These are phyloP conservation scores for Dissophora globulifera DNA, from an alignment of 192 early-diverging fungal species.

Conservation along the genomic window DNA sequence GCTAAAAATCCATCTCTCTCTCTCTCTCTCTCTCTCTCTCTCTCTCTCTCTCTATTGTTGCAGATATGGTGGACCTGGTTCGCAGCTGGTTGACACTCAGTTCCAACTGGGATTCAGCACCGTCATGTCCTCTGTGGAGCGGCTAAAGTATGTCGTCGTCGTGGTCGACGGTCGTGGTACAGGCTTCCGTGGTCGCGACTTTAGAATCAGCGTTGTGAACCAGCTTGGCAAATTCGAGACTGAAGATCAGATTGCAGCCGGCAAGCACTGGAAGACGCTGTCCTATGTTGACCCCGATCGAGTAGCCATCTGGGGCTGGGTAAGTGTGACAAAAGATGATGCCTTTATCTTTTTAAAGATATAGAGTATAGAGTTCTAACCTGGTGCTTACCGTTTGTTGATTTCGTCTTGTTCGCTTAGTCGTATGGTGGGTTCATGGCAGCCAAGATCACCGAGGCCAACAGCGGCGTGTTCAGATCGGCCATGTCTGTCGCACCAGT, in stretches of 20 bases:
- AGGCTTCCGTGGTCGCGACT: conserved; percentile 84
- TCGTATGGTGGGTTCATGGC: conserved; percentile 94
- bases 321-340: too few species aligned
- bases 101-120: conserved; percentile 80
- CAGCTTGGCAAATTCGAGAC: conserved; percentile 86
- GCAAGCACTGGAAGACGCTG: conserved; percentile 69
- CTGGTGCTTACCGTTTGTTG: too few species aligned
- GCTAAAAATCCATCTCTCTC: too few species aligned
- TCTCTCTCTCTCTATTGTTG: background rate
- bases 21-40: background rate
- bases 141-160: conserved; percentile 74
- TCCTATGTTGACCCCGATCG: conserved; percentile 82
- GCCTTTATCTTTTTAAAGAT: too few species aligned
- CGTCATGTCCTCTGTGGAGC: conserved; percentile 64
- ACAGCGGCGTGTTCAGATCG: conserved; percentile 82
- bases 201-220: conserved; percentile 76
- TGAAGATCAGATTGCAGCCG: conserved; percentile 89
- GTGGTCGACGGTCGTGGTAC: conserved; percentile 93
- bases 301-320: conserved; percentile 97
- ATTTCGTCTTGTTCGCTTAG: conserved; percentile 41
- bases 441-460: conserved; percentile 83
- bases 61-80: conserved; percentile 88
- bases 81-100: conserved; percentile 77
- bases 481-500: conserved; percentile 97
- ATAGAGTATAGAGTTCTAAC: too few species aligned